These are phyloP conservation scores for Cornus suecica DNA, from an alignment of 148 eudicot genomes.

Conservation along the genomic window DNA sequence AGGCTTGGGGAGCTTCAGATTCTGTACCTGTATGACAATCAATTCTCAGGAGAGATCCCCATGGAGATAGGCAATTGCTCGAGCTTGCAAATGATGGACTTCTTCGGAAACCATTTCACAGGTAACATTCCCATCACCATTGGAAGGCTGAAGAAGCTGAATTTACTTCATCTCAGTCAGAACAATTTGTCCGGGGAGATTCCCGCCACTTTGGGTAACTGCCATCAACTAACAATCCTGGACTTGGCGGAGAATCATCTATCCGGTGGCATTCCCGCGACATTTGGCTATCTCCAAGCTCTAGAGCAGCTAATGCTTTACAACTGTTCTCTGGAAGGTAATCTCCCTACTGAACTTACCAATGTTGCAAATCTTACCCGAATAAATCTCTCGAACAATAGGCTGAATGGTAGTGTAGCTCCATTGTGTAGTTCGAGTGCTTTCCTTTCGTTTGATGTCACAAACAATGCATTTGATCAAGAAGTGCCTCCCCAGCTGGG, in stretches of 20 bases:
- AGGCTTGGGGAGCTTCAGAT: constrained; percentile 53
- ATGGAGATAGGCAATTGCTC: constrained; percentile 90
- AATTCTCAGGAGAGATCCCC: constrained; percentile 79
- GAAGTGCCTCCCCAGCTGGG: constrained; percentile 70
- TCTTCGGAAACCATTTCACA: constrained; percentile 72
- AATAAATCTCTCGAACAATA: constrained; percentile 77
- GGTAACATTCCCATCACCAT: constrained; percentile 62
- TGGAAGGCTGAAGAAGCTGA: constrained; percentile 57
- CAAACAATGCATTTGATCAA: constrained; percentile 69
- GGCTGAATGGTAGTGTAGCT: constrained; percentile 68
- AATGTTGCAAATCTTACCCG: constrained; percentile 65
- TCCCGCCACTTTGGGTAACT: constrained; percentile 72
- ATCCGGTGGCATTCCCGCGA: constrained; percentile 70
- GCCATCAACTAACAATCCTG: constrained; percentile 54
- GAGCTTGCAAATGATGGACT: constrained; percentile 81
- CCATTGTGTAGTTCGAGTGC: constrained; percentile 71
- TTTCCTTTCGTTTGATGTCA: constrained; percentile 83
- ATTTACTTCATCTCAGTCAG: constrained; percentile 70
- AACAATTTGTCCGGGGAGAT: constrained; percentile 72
- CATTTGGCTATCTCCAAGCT: constrained; percentile 42
- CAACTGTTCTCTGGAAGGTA: constrained; percentile 84
- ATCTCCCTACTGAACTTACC: constrained; percentile 52
- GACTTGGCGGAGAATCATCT: constrained; percentile 86
- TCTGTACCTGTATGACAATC: constrained; percentile 68
- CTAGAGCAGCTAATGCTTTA: constrained; percentile 85